Evolutionary conservation across 176 grass and related monocot species (phyloP), one percentile per base, ranked within the genome.

Genomic region (Paspalum notatum): DNA sequence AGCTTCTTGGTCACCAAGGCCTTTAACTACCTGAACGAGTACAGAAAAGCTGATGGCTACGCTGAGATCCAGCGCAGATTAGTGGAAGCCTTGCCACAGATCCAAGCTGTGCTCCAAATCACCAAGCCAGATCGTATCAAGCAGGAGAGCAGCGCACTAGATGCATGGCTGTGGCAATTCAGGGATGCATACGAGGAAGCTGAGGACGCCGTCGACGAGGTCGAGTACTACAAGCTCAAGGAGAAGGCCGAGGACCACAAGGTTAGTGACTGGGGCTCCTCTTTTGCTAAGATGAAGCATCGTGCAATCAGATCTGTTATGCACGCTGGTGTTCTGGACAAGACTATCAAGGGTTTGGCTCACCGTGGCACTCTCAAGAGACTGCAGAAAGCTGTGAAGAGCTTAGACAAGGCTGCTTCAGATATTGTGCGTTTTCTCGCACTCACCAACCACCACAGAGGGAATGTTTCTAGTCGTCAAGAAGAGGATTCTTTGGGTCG

Each of bases 141-240:
- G 72, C 54, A 62, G 5, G 62, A 76, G 45, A 78, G 76, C 51
- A 70, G 80, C 43, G 80, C 53, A 10, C 64, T 88, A 0, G 61
- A 71, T 24, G 49, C 42, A 6, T 87, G 85, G 85, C 39, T 87
- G 26, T 87, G 85, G 85, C 59, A 68, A 74, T 68, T 87, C 62
- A 82, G 85, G 26, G 79, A 77, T 50, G 79, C n/a, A n/a, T n/a
- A n/a, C n/a, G n/a, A n/a, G n/a, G n/a, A n/a, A n/a, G n/a, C n/a
- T n/a, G n/a, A n/a, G 18, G 86, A 88, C 8, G 80, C 26, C 0
- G 22, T 88, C n/a, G 86, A 88, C 40, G 86, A 85, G 64, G 2
- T 65, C 15, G 37, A 65, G 32, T 65, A n/a, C n/a, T n/a, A n/a
- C n/a, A n/a, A n/a, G n/a, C n/a, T n/a, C n/a, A n/a, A n/a, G n/a